Base-by-base conservation (phyloP, 345 rosid genomes). In the Lepidium didymum region DNA sequence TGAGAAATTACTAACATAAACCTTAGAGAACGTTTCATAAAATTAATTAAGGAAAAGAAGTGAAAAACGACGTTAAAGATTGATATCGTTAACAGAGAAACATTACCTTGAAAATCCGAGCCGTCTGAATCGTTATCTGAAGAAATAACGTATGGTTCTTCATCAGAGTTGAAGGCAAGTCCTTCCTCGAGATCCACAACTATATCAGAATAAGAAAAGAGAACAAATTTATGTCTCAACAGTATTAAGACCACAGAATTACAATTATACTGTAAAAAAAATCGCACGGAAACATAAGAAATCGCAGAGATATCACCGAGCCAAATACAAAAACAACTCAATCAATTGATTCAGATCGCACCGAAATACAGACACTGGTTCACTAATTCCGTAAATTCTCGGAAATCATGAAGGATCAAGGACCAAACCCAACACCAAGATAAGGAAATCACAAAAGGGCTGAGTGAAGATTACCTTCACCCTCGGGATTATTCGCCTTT, bases 381-480 rank as follows among this genome's bases (percentile, higher is more conserved):
- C 59, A 18, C 60, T 5, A 47, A 0, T 21, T 40, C 13, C 13
- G 19, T 4, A 27, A 55, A 7, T 47, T 11, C 7, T 33, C 23
- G 34, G 67, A 62, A 49, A 64, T 42, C 58, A 37, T 34, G 13
- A 42, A 35, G 7, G 10, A 52, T 18, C 15, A 10, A 33, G 14
- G 44, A 67, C 5, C 36, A 16, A 64, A 35, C 44, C 29, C 45
- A 62, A 29, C 6, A 29, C 16, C 40, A 33, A 62, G 6, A 29
- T 21, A 51, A 50, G 25, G 1, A 19, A 19, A 19, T 19, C 21
- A 19, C 2, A 19, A 19, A 16, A 29, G 42, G 37, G 43, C 14
- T 18, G 53, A 1, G 58, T 33, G 6, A 12, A n/a, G 74, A 31
- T 15, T 62, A 75, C 75, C 79, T 63, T 69, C 75, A 34, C 7